These are phyloP conservation scores for Nakazawaea siamensis DNA, from an alignment of 805 yeast genomes.

Conservation along the genomic window DNA sequence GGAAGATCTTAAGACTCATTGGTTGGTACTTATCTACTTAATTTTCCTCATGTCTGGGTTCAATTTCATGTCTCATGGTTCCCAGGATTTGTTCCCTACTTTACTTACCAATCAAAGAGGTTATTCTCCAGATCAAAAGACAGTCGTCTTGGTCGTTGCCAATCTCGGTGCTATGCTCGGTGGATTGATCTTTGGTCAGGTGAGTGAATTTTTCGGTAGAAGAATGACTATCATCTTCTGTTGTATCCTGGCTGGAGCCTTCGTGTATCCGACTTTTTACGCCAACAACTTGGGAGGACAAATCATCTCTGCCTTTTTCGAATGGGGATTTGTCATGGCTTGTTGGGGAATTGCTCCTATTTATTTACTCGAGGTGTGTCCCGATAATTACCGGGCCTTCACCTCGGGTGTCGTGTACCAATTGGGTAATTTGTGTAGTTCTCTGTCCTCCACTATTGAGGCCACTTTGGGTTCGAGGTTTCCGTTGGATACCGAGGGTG, in stretches of 20 bases:
- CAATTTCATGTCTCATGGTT: conserved; percentile 67
- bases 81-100: conserved; percentile 69
- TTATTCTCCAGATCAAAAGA: conserved; percentile 35
- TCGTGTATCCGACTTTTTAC: conserved; percentile 58
- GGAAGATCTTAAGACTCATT: conserved; percentile 36
- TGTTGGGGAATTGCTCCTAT: conserved; percentile 70
- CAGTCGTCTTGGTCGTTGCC: conserved; percentile 55
- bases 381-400: conserved; percentile 54
- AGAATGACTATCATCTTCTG: conserved; percentile 46
- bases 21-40: conserved; percentile 52
- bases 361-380: conserved; percentile 57
- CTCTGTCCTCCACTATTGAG: conserved; percentile 67
- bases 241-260: conserved; percentile 46
- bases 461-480: conserved; percentile 51
- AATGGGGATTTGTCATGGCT: conserved; percentile 63
- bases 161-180: conserved; percentile 65
- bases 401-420: conserved; percentile 59
- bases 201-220: conserved; percentile 52
- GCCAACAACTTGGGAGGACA: conserved; percentile 26
- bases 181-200: conserved; percentile 50
- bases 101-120: conserved; percentile 45
- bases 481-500: conserved; percentile 33
- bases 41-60: conserved; percentile 60
- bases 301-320: conserved; percentile 54
- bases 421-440: conserved; percentile 64